Conservation (phyloP, 805 yeast species). For the Ogataea populi-albae region DNA sequence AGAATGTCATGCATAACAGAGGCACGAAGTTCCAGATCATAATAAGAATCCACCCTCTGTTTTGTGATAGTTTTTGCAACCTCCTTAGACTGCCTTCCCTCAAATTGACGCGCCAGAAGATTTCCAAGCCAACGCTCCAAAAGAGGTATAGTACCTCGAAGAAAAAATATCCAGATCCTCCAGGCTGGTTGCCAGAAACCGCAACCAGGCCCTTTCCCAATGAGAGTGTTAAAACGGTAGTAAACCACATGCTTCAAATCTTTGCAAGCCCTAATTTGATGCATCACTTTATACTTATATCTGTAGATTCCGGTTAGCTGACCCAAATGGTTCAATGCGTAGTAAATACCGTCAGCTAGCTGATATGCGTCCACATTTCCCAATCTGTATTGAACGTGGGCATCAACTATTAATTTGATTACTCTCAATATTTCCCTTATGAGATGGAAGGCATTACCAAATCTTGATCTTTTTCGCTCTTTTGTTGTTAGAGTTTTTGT, state of each 20-base stretch:
- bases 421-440: constrained; percentile 85
- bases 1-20: constrained; percentile 93
- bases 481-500: constrained; percentile 94
- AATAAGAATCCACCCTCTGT: constrained; percentile 92
- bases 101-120: constrained; percentile 86
- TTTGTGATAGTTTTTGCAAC: constrained; percentile 92
- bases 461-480: constrained; percentile 91
- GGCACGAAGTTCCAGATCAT: constrained; percentile 88
- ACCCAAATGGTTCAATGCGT: constrained; percentile 88
- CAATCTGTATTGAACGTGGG: constrained; percentile 85
- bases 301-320: constrained; percentile 95
- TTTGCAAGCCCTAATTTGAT: constrained; percentile 92
- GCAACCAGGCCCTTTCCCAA: constrained; percentile 98
- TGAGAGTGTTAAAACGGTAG: constrained; percentile 73
- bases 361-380: constrained; percentile 93
- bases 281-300: constrained; percentile 97
- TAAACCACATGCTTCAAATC: constrained; percentile 92
- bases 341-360: constrained; percentile 90
- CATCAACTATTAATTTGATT: constrained; percentile 84
- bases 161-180: constrained; percentile 92
- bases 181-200: constrained; percentile 99
- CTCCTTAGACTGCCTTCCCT: constrained; percentile 90
- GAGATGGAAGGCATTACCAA: constrained; percentile 94
- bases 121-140: constrained; percentile 95
- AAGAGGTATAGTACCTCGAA: constrained; percentile 88